Evolutionary conservation across 768 basidiomycete species (phyloP).

Genomic region (Sarcomyxa edulis): DNA sequence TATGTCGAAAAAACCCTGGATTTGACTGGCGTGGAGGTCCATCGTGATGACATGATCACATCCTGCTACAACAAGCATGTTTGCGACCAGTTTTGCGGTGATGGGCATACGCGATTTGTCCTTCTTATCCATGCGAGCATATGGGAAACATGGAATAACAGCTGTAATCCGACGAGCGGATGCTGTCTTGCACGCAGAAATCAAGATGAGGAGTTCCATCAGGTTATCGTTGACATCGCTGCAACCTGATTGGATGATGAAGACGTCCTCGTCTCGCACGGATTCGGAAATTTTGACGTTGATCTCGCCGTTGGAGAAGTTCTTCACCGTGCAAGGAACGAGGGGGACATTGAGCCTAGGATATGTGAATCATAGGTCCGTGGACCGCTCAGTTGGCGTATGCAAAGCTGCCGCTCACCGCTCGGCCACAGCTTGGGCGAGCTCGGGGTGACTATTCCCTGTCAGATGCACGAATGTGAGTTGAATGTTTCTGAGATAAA

Average conservation of each 20-base stretch:
- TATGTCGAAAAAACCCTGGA: slow-evolving; percentile 98
- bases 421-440: slow-evolving; percentile 93
- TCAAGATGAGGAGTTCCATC: slow-evolving; percentile 98
- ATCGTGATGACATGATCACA: slow-evolving; percentile 99
- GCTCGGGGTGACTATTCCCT: slow-evolving; percentile 98
- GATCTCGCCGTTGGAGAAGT: slow-evolving; percentile 94
- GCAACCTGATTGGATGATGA: slow-evolving; percentile 93
- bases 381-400: slow-evolving; percentile 35
- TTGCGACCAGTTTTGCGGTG: slow-evolving; percentile 96
- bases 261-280: slow-evolving; percentile 96
- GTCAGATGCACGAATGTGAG: no score
- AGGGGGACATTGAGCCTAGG: slow-evolving; percentile 85
- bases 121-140: slow-evolving; percentile 97
- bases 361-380: slow-evolving; percentile 39
- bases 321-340: slow-evolving; percentile 79
- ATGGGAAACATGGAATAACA: slow-evolving; percentile 97
- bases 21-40: slow-evolving; percentile 96
- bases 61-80: slow-evolving; percentile 95
- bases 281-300: slow-evolving; percentile 94
- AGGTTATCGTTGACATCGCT: slow-evolving; percentile 91
- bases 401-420: slow-evolving; percentile 74
- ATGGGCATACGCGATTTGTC: slow-evolving; percentile 95
- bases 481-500: no score
- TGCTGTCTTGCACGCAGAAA: slow-evolving; percentile 96
- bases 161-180: slow-evolving; percentile 95